Percentiles rank a stretch among this genome's conserved stretches.
These are phyloP conservation scores for Ogataea methylovora DNA, from an alignment of 805 yeast species.

Conservation along the genomic window DNA sequence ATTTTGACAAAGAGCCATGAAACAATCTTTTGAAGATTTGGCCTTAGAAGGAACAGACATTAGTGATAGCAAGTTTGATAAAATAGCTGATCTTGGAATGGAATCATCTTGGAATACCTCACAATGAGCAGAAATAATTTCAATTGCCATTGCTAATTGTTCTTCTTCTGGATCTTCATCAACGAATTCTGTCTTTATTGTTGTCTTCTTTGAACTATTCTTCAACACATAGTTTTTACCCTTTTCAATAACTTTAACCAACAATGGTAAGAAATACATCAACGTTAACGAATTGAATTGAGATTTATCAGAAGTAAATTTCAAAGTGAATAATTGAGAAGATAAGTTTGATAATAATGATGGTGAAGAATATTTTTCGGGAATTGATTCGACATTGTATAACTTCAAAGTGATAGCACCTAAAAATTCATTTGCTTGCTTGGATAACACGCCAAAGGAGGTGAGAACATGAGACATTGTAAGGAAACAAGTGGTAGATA, in stretches of 20 bases:
- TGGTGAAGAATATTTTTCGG: slow-evolving; percentile 40
- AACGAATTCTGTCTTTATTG: slow-evolving; percentile 56
- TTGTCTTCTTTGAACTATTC: slow-evolving; percentile 40
- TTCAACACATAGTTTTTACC: slow-evolving; percentile 53
- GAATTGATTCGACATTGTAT: slow-evolving; percentile 36
- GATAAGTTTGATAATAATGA: slow-evolving; percentile 47
- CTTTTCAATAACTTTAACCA: slow-evolving; percentile 57
- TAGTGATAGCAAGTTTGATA: slow-evolving; percentile 55
- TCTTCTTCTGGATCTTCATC: slow-evolving; percentile 90
- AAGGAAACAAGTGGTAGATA: slow-evolving; percentile 45
- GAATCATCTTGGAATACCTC: slow-evolving; percentile 58
- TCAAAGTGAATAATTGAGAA: slow-evolving; percentile 67
- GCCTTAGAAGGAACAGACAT: slow-evolving; percentile 72
- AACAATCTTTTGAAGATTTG: slow-evolving; percentile 76
- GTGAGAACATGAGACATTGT: slow-evolving; percentile 41
- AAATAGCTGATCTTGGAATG: slow-evolving; percentile 62
- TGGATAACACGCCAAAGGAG: slow-evolving; percentile 38
- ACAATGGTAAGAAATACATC: slow-evolving; percentile 68
- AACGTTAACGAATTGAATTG: slow-evolving; percentile 64
- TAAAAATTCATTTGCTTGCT: slow-evolving; percentile 36
- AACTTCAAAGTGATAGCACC: slow-evolving; percentile 69
- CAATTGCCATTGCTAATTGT: slow-evolving; percentile 68
- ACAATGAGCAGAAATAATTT: slow-evolving; percentile 61
- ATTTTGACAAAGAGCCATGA: slow-evolving; percentile 69
- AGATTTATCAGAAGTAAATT: slow-evolving; percentile 64